These are phyloP conservation scores for Ambrosiella xylebori DNA, from an alignment of 2,329 filamentous ascomycete species.

Conservation along the genomic window DNA sequence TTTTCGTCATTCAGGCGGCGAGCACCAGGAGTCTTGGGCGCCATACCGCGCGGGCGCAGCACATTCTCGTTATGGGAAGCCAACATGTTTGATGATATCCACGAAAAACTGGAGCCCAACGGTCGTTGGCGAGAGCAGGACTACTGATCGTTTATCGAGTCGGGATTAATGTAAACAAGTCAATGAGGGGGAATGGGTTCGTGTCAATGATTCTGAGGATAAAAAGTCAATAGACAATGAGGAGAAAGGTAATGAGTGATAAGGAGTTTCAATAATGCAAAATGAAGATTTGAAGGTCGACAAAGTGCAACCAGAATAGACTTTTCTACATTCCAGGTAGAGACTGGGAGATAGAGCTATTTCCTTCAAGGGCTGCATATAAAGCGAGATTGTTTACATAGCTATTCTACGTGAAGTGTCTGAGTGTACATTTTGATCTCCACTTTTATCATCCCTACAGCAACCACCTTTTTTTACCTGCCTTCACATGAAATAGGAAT, in stretches of 20 bases:
- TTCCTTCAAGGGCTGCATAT: neutral
- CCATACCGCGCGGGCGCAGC: conserved; percentile 27
- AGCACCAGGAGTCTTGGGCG: conserved; percentile 64
- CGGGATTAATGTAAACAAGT: neutral
- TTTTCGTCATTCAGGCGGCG: conserved; percentile 76
- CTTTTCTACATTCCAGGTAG: neutral
- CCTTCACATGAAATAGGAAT: neutral
- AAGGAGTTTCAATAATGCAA: neutral
- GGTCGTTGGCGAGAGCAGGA: neutral
- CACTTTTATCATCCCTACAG: neutral
- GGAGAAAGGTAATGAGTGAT: neutral
- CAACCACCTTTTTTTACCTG: neutral
- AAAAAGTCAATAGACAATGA: neutral
- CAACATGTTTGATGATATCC: conserved; percentile 39
- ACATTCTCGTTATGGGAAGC: conserved; percentile 64
- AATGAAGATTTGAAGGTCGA: neutral
- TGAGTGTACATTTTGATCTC: neutral
- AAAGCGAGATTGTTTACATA: neutral
- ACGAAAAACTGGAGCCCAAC: neutral
- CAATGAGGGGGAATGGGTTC: neutral
- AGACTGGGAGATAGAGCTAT: neutral
- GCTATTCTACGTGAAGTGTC: neutral
- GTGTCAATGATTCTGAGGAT: neutral
- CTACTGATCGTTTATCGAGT: neutral
- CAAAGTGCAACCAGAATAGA: neutral